Evolutionary conservation across 768 basidiomycete species (phyloP).

Genomic region (Trametopsis cervina): DNA sequence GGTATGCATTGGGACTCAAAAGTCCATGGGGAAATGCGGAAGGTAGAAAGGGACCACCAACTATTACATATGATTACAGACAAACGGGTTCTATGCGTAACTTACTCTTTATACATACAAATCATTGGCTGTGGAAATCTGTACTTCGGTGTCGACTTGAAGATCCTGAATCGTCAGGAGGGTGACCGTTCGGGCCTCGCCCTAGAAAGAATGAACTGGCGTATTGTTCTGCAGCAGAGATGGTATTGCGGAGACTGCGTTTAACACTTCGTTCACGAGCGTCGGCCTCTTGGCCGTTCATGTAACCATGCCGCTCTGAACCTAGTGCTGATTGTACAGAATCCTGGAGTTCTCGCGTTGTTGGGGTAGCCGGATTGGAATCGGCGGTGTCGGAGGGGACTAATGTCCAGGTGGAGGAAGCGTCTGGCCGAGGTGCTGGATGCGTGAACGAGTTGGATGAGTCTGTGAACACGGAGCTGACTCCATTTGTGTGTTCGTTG

Average conservation of each 20-base stretch:
- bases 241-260: conserved; percentile 57
- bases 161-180: conserved; percentile 16
- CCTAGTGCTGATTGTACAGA: conserved; percentile 30
- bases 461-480: conserved; percentile 15
- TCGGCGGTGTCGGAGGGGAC: conserved; percentile 12
- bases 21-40: background rate
- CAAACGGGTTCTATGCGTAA: no score
- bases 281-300: conserved; percentile 25
- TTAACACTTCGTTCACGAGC: conserved; percentile 55
- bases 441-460: conserved; percentile 19
- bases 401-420: conserved; percentile 8
- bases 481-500: conserved; percentile 5
- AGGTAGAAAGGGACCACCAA: background rate
- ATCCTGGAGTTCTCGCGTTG: conserved; percentile 35
- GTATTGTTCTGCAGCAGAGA: conserved; percentile 66
- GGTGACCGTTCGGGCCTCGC: conserved; percentile 25
- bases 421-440: conserved; percentile 6
- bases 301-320: conserved; percentile 1
- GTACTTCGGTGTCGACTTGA: conserved; percentile 1
- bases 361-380: conserved; percentile 24
- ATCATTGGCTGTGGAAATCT: background rate
- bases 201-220: conserved; percentile 61
- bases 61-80: background rate
- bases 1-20: no score
- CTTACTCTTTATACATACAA: no score